phyloP scores from a whole-genome alignment of 2,329 filamentous ascomycete species.

The Didymella segeticola region DNA sequence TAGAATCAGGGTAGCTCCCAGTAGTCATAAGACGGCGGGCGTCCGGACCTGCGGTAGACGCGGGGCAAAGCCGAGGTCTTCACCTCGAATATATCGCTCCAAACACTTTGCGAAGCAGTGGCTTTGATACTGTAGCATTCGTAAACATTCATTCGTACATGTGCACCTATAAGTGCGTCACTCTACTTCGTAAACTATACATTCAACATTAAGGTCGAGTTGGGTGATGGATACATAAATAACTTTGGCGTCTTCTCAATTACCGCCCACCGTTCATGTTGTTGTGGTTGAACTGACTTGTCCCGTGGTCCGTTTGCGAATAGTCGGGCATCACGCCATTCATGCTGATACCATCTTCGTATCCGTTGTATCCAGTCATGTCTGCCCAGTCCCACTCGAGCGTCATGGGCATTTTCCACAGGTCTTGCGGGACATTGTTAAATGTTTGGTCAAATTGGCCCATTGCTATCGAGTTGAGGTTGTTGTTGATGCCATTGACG shows the following conservation, averaged over 20 bases:
- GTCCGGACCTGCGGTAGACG: background rate
- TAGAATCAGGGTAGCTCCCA: background rate
- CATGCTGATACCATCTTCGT: slow-evolving; percentile 49
- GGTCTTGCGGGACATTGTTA: slow-evolving; percentile 76
- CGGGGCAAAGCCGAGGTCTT: slow-evolving; percentile 7
- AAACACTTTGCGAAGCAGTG: background rate
- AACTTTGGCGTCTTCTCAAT: background rate
- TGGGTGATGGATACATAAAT: background rate
- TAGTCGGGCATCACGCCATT: slow-evolving; percentile 48
- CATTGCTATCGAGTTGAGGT: slow-evolving; percentile 44
- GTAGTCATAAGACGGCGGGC: background rate
- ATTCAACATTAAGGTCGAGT: slow-evolving; percentile 13
- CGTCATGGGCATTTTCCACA: slow-evolving; percentile 96
- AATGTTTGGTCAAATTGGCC: slow-evolving; percentile 79
- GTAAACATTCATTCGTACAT: slow-evolving; percentile 5
- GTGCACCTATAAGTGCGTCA: background rate
- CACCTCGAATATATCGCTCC: background rate
- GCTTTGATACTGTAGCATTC: background rate
- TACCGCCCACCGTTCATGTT: slow-evolving; percentile 41
- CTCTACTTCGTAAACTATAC: slow-evolving; percentile 10
- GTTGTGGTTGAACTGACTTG: slow-evolving; percentile 44
- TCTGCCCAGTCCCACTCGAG: slow-evolving; percentile 86
- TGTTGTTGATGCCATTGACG: slow-evolving; percentile 31
- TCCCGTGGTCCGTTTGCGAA: slow-evolving; percentile 34
- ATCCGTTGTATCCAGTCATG: slow-evolving; percentile 48